Evolutionary conservation across 371 early-diverging fungal genomes (phyloP).

Genomic region (Syncephalastrum racemosum): DNA sequence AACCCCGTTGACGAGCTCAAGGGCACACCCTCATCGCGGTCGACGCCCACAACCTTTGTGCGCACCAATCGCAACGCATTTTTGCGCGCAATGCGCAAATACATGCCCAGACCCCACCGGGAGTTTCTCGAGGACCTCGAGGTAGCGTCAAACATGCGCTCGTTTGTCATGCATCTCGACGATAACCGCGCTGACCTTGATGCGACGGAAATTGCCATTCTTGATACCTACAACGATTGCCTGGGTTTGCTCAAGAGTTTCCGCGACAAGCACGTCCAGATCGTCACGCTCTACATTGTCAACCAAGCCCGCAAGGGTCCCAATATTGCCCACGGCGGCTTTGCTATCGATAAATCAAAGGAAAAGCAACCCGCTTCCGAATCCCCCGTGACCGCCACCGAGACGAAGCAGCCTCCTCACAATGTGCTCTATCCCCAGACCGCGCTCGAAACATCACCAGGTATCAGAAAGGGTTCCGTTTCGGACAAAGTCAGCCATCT

Average conservation of each 20-base stretch:
- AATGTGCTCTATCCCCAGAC: slow-evolving; percentile 58
- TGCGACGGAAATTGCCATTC: slow-evolving; percentile 25
- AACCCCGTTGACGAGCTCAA: slow-evolving; percentile 40
- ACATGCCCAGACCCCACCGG: slow-evolving; percentile 90
- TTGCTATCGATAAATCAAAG: slow-evolving; percentile 41
- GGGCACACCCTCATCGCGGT: slow-evolving; percentile 21
- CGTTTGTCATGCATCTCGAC: slow-evolving; percentile 48
- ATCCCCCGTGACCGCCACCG: slow-evolving; percentile 1
- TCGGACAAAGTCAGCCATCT: slow-evolving; percentile 35
- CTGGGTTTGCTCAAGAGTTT: slow-evolving; percentile 81
- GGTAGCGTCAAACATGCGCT: slow-evolving; percentile 59
- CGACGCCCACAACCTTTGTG: slow-evolving; percentile 46
- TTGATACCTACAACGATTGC: slow-evolving; percentile 75
- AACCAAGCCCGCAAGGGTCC: slow-evolving; percentile 82
- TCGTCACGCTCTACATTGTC: slow-evolving; percentile 90
- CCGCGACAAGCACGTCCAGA: slow-evolving; percentile 89
- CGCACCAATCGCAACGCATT: slow-evolving; percentile 59
- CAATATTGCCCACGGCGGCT: slow-evolving; percentile 62
- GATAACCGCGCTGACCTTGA: slow-evolving; percentile 21
- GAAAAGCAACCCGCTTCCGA: slow-evolving; percentile 13
- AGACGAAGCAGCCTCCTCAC: slow-evolving; percentile 10
- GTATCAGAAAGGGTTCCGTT: slow-evolving; percentile 26
- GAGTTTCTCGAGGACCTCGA: slow-evolving; percentile 82
- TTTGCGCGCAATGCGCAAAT: slow-evolving; percentile 88
- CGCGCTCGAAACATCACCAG: slow-evolving; percentile 44